Evolutionary conservation across 352 stramenopile genomes (phyloP).

Genomic region (Aphanomyces stellatus): DNA sequence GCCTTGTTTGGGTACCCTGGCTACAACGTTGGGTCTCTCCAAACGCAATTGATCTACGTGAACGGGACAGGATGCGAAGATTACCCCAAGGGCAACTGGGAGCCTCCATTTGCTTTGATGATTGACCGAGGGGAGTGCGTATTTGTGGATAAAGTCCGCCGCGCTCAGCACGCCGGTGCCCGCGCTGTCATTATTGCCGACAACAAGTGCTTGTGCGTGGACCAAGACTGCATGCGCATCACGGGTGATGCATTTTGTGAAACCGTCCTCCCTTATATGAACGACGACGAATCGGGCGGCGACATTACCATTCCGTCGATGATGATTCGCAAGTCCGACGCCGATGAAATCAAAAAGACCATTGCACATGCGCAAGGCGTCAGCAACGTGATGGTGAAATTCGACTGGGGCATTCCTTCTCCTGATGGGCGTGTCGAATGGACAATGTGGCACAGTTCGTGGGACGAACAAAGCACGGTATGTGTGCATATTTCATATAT

Average conservation of each 20-base stretch:
- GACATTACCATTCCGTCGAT: slow-evolving; percentile 97
- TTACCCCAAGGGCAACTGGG: slow-evolving; percentile 71
- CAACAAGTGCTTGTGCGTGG: slow-evolving; percentile 92
- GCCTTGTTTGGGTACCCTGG: slow-evolving; percentile 94
- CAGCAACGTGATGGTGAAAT: slow-evolving; percentile 92
- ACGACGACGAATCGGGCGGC: slow-evolving; percentile 92
- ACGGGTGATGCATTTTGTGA: slow-evolving; percentile 83
- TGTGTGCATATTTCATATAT: slow-evolving; percentile 18
- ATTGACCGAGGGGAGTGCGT: slow-evolving; percentile 94
- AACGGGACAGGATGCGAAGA: slow-evolving; percentile 71
- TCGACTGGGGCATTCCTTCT: slow-evolving; percentile 91
- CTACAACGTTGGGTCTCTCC: slow-evolving; percentile 83
- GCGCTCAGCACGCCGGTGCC: slow-evolving; percentile 87
- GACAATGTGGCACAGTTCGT: slow-evolving; percentile 93
- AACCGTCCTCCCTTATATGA: slow-evolving; percentile 81
- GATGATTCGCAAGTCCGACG: slow-evolving; percentile 93
- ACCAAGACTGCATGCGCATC: slow-evolving; percentile 58
- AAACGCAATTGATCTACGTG: slow-evolving; percentile 87
- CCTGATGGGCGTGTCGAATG: slow-evolving; percentile 95
- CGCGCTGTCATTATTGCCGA: slow-evolving; percentile 94
- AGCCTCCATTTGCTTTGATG: slow-evolving; percentile 92
- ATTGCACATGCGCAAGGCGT: slow-evolving; percentile 71
- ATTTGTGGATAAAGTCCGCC: slow-evolving; percentile 94
- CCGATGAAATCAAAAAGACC: slow-evolving; percentile 87
- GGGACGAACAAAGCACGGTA: slow-evolving; percentile 76